These are phyloP conservation scores for Leishmania amazonensis DNA, from an alignment of 208 protist species.

Conservation along the genomic window DNA sequence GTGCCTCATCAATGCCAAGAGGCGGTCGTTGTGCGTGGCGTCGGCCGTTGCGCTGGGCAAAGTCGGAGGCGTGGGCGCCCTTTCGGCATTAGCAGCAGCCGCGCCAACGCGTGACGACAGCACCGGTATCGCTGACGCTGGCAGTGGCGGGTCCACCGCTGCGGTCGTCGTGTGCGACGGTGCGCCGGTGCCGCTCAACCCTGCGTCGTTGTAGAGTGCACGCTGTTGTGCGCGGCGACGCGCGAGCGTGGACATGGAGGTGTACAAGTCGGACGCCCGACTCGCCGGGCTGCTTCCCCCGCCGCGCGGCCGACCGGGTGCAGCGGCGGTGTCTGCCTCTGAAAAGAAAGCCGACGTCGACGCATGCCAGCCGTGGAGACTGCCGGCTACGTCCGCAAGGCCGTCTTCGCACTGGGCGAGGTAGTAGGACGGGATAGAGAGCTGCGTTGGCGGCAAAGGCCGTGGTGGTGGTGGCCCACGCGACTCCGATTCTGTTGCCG, in stretches of 20 bases:
- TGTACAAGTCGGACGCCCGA: constrained; percentile 9
- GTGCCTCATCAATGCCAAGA: constrained; percentile 16
- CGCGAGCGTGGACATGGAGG: constrained; percentile 12
- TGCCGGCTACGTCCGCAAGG: constrained; percentile 16
- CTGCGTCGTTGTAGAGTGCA: constrained; percentile 6
- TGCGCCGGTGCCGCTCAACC: background rate
- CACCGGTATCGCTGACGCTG: background rate
- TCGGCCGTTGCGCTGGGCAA: background rate
- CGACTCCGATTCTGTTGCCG: background rate
- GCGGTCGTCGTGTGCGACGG: background rate
- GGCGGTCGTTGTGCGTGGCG: constrained; percentile 8
- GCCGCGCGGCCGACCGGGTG: background rate
- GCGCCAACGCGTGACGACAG: background rate
- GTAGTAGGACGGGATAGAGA: constrained; percentile 24
- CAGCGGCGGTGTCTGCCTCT: background rate
- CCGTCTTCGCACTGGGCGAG: constrained; percentile 30
- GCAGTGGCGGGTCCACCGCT: background rate
- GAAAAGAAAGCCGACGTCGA: constrained; percentile 27
- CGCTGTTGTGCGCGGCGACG: constrained; percentile 22
- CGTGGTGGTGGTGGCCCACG: background rate
- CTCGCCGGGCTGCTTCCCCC: background rate
- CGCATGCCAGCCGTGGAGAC: constrained; percentile 16
- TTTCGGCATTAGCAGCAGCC: background rate
- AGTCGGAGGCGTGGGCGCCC: background rate
- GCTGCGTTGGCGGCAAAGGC: background rate